A percentile compares a stretch with the other conserved stretches of the same genome.
Conservation (phyloP, 2,329 filamentous ascomycete genomes). For the Aspergillus calidoustus region DNA sequence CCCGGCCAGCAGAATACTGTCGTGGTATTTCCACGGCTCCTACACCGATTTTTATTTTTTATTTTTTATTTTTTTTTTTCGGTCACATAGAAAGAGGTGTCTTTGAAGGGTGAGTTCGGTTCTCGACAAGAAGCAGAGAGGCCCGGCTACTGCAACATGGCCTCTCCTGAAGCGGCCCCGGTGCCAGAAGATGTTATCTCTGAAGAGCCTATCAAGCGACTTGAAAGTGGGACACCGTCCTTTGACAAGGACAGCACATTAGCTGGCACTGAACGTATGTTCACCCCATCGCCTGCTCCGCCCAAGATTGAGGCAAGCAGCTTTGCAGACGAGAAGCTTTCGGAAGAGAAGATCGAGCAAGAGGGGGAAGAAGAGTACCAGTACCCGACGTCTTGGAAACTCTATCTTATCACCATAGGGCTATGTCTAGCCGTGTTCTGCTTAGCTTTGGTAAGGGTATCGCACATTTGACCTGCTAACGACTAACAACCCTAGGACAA, state of each 20-base stretch:
- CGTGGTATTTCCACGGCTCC: not conserved
- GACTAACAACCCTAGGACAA: not conserved
- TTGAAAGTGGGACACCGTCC: not conserved
- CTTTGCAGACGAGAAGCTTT: not conserved
- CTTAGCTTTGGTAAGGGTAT: not conserved
- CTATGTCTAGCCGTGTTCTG: constrained; percentile 11
- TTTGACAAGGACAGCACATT: constrained; percentile 2
- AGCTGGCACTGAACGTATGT: not conserved
- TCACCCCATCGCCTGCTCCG: not conserved
- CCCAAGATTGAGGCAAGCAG: not conserved
- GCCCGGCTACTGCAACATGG: not conserved
- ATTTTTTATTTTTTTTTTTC: not conserved
- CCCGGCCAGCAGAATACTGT: not conserved
- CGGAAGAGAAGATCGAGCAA: not conserved
- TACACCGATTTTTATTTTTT: not conserved
- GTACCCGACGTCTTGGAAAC: constrained; percentile 7
- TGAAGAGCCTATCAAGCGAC: not conserved
- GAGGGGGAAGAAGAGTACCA: not conserved
- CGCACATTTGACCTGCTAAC: not conserved
- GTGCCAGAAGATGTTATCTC: not conserved
- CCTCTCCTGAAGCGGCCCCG: not conserved
- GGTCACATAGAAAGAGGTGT: not conserved
- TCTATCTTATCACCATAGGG: constrained; percentile 7
- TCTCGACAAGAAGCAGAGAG: not conserved
- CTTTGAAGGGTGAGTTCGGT: not conserved